phyloP scores from a whole-genome alignment of 2,329 filamentous ascomycete genomes.

The Parastagonospora avenae region DNA sequence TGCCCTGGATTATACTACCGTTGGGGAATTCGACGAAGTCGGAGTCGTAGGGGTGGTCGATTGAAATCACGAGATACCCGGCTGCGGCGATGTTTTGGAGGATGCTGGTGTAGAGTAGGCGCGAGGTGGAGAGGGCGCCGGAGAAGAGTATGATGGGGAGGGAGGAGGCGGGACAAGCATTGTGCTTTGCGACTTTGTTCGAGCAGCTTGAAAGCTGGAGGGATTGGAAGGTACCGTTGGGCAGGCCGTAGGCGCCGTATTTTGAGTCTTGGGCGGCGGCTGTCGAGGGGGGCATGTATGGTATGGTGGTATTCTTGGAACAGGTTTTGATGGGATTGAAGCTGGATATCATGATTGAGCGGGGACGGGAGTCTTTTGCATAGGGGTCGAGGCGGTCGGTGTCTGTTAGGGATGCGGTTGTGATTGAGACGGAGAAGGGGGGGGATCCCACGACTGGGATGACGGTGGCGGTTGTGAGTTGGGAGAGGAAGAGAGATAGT shows the following conservation, averaged over 20 bases:
- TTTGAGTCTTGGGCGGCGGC: constrained; percentile 27
- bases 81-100: constrained; percentile 54
- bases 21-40: constrained; percentile 57
- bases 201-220: constrained; percentile 24
- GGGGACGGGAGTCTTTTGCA: constrained; percentile 17
- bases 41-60: constrained; percentile 59
- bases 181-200: neutral
- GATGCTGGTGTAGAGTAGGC: constrained; percentile 51
- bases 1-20: constrained; percentile 37
- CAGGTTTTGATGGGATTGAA: constrained; percentile 26
- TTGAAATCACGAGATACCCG: constrained; percentile 55
- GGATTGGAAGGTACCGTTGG: constrained; percentile 28
- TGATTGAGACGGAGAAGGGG: constrained; percentile 17
- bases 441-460: constrained; percentile 19
- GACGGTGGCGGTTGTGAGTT: constrained; percentile 1
- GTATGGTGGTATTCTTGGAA: constrained; percentile 3
- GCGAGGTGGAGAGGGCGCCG: constrained; percentile 52
- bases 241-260: constrained; percentile 31
- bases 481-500: neutral
- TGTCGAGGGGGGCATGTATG: constrained; percentile 32
- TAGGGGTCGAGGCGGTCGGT: constrained; percentile 24
- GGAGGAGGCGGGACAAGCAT: neutral
- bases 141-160: constrained; percentile 51
- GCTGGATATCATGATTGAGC: constrained; percentile 31
- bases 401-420: constrained; percentile 22